phyloP scores from a whole-genome alignment of 768 basidiomycete genomes.

The Phylloporus sp. region DNA sequence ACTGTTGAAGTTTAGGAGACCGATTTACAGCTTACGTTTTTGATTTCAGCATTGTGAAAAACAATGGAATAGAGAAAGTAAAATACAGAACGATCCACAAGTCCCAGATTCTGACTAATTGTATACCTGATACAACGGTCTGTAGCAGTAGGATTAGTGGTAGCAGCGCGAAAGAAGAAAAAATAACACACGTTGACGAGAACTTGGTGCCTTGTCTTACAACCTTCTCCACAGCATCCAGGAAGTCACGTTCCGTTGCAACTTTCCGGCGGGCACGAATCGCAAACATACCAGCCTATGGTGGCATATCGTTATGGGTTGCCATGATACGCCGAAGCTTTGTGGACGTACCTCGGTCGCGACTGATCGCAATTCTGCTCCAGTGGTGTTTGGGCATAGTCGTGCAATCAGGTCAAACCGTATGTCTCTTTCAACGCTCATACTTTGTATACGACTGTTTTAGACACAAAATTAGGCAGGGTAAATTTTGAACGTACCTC shows the following conservation, averaged over 20 bases:
- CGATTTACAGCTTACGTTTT: neutral
- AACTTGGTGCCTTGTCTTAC: slow-evolving; percentile 97
- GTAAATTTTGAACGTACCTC: slow-evolving; percentile 49
- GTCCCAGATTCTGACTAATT: slow-evolving; percentile 51
- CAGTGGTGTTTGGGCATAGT: slow-evolving; percentile 96
- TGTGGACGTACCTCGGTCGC: slow-evolving; percentile 75
- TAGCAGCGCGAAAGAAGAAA: neutral
- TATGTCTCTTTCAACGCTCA: slow-evolving; percentile 96
- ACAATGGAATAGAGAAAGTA: neutral
- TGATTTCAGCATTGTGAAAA: neutral
- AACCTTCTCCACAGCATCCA: slow-evolving; percentile 98
- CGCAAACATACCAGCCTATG: slow-evolving; percentile 99
- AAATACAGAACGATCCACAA: slow-evolving; percentile 15
- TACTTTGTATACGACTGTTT: slow-evolving; percentile 45
- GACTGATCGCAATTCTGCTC: slow-evolving; percentile 95
- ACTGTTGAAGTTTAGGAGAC: no score
- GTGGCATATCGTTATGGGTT: slow-evolving; percentile 76
- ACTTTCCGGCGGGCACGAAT: slow-evolving; percentile 96
- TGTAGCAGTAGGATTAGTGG: slow-evolving; percentile 28
- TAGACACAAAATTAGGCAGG: neutral
- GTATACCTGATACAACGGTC: slow-evolving; percentile 90
- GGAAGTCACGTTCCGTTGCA: slow-evolving; percentile 94
- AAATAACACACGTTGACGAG: slow-evolving; percentile 79
- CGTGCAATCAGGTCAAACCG: slow-evolving; percentile 97
- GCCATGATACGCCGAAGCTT: slow-evolving; percentile 45